Base-by-base conservation (phyloP, 1,284 basidiomycete species). In the Boletus subluridellus region DNA sequence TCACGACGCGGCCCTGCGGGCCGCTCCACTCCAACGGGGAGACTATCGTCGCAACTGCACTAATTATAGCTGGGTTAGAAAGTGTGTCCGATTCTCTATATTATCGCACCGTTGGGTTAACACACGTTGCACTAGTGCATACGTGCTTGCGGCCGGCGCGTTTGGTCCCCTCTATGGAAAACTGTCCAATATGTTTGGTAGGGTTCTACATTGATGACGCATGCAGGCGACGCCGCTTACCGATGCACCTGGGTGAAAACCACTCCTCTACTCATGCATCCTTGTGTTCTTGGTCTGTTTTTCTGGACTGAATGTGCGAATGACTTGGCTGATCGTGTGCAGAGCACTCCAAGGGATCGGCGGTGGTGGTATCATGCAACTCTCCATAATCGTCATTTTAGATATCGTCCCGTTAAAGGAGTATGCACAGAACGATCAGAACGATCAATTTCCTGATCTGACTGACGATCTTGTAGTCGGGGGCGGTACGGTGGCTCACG, bases 261-360 rank as follows among this genome's bases (percentile, higher is more conserved):
- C 85, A 0, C 76, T 92, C 28, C 17, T 47, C 17, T 32, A 47
- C 10, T 32, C 45, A 1, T 82, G 82, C 3, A 90, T 93, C 48
- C 45, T 76, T 35, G 73, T 87, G 17, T 95, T 94, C 72, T 74
- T 94, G 69, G 86, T 89, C 61, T 49, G 77, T 52, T 26, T 17
- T n/a, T 30, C 49, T 49, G 39, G 42, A 54, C 11, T 35, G 35
- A 32, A 21, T 47, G 15, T 6, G 28, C 14, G 42, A 35, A 89
- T 92, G 82, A 81, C 78, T 3, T 87, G 78, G 91, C 75, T 94
- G 12, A 84, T 90, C 48, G 77, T 87, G 0, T 85, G 82, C 49
- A 83, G 92, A 64, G 92, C 89, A 1, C 75, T 95, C 1, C 92
- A 94, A 71, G 92, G 92, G 12, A 81, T 93, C 37, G 92, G 92